These are phyloP conservation scores for Alternaria rosae DNA, from an alignment of 2,329 filamentous ascomycete species.

Conservation along the genomic window DNA sequence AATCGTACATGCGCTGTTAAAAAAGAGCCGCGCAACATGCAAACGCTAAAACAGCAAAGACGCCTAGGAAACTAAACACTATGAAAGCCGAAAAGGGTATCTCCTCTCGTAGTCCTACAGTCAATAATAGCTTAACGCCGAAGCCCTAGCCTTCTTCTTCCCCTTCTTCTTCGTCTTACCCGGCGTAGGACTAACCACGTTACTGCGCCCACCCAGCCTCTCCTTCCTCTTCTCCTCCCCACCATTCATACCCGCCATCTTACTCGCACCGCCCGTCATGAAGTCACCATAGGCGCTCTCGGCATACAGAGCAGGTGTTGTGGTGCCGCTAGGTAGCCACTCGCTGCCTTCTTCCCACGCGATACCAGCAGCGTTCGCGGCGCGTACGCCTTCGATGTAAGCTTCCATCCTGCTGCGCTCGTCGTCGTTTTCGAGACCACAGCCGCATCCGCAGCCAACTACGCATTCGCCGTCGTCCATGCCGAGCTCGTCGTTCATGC, in stretches of 20 bases:
- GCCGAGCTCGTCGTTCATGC: slow-evolving; percentile 37
- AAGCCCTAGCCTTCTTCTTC: slow-evolving; percentile 35
- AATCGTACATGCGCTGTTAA: background rate
- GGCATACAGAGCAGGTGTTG: slow-evolving; percentile 24
- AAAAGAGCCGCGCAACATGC: background rate
- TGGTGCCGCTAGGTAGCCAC: slow-evolving; percentile 33
- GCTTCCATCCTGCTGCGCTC: slow-evolving; percentile 38
- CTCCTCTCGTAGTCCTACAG: slow-evolving; percentile 7
- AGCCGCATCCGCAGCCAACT: slow-evolving; percentile 41
- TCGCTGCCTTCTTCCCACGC: slow-evolving; percentile 38
- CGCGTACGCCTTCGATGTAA: slow-evolving; percentile 38
- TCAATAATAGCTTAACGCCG: slow-evolving; percentile 42
- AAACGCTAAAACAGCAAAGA: background rate
- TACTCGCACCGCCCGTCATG: slow-evolving; percentile 26
- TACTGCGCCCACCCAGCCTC: slow-evolving; percentile 11
- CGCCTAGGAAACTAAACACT: too few species aligned
- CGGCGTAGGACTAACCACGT: slow-evolving; percentile 25
- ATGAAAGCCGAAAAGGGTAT: background rate
- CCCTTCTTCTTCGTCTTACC: slow-evolving; percentile 32
- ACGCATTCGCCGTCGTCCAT: slow-evolving; percentile 41
- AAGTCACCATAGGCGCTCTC: slow-evolving; percentile 27
- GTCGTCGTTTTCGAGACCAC: slow-evolving; percentile 37
- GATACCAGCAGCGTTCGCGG: slow-evolving; percentile 33
- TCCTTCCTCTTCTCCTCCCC: slow-evolving; percentile 21
- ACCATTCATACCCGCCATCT: slow-evolving; percentile 14